phyloP scores from a whole-genome alignment of 1,284 basidiomycete genomes.

The Pseudozyma thailandica region DNA sequence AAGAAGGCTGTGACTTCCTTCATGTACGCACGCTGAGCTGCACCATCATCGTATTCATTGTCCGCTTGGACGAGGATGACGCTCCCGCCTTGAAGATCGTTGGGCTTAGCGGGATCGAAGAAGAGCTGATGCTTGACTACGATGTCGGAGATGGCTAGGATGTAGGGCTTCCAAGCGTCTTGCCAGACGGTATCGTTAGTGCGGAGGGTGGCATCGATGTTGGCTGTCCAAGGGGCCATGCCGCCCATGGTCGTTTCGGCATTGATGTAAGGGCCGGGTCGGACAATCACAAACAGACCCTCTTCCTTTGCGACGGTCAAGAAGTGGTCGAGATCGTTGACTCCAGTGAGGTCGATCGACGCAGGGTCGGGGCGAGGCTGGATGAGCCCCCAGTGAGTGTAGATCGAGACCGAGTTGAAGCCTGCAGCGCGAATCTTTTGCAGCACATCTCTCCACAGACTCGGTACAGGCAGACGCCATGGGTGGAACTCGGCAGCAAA shows the following conservation, averaged over 20 bases:
- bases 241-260: conserved; percentile 79
- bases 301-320: conserved; percentile 72
- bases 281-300: conserved; percentile 76
- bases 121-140: conserved; percentile 77
- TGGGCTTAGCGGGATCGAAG: conserved; percentile 53
- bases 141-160: conserved; percentile 74
- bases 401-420: conserved; percentile 72
- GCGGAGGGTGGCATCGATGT: conserved; percentile 76
- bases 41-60: conserved; percentile 65
- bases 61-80: conserved; percentile 57
- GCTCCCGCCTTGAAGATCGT: conserved; percentile 33
- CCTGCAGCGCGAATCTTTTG: conserved; percentile 83
- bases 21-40: conserved; percentile 58
- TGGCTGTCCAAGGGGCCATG: conserved; percentile 79
- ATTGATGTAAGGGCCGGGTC: conserved; percentile 76
- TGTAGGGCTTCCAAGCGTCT: conserved; percentile 78
- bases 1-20: conserved; percentile 31
- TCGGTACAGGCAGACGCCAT: conserved; percentile 81
- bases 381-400: conserved; percentile 75
- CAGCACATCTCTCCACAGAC: conserved; percentile 82
- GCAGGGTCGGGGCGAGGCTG: conserved; percentile 78
- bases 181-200: conserved; percentile 77
- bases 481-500: conserved; percentile 77
- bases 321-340: conserved; percentile 78
- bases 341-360: conserved; percentile 75